A percentile compares a stretch with the other conserved stretches of the same genome.
These are phyloP conservation scores for Ascoidea asiatica DNA, from an alignment of 805 yeast species.

Conservation along the genomic window DNA sequence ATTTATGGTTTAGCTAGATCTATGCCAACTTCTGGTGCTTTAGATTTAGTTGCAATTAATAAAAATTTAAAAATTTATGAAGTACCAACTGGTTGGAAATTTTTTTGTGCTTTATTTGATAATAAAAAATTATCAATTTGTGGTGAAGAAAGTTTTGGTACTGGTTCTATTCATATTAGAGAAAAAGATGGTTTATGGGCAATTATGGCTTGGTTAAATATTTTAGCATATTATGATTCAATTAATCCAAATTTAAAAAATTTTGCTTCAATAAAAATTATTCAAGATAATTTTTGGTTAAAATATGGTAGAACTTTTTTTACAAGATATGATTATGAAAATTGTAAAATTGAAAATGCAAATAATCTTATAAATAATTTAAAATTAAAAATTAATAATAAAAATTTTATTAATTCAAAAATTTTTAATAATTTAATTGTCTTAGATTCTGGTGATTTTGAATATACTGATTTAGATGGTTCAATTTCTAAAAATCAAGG, in stretches of 20 bases:
- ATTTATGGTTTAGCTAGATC: constrained; percentile 90
- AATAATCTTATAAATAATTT: constrained; percentile 45
- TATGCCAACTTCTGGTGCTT: constrained; percentile 94
- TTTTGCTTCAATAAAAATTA: constrained; percentile 57
- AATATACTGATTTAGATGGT: constrained; percentile 91
- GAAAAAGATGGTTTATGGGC: constrained; percentile 99
- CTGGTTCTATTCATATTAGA: constrained; percentile 91
- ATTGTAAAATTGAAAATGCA: constrained; percentile 68
- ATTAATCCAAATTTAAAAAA: constrained; percentile 35
- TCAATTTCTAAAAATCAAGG: constrained; percentile 84
- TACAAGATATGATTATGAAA: constrained; percentile 90
- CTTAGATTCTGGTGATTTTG: constrained; percentile 72
- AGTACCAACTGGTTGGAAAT: constrained; percentile 99
- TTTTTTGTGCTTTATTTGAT: constrained; percentile 91
- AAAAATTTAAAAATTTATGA: constrained; percentile 72
- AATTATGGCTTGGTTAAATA: constrained; percentile 91
- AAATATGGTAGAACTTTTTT: constrained; percentile 95
- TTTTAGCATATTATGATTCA: constrained; percentile 71
- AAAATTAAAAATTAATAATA: constrained; percentile 22
- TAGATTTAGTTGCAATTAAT: constrained; percentile 77
- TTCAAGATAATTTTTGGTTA: constrained; percentile 78
- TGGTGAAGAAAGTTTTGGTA: constrained; percentile 97
- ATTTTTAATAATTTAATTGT: constrained; percentile 26
- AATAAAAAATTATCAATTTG: constrained; percentile 88
- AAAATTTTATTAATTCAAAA: constrained; percentile 32